Percentiles rank a stretch among this genome's conserved stretches.
Conservation (phyloP, 345 rosid genomes). For the Salix brachista region DNA sequence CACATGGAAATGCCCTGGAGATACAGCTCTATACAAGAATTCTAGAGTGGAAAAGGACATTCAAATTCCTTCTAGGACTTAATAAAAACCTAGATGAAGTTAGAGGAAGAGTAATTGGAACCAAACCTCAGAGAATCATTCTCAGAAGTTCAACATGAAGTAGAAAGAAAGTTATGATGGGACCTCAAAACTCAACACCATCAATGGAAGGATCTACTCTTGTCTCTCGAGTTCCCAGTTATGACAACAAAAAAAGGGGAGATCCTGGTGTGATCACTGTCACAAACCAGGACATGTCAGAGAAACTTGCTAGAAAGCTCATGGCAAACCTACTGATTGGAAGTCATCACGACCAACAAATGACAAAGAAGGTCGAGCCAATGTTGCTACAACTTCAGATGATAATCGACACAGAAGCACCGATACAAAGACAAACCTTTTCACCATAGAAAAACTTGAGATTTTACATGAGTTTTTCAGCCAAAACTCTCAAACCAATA, state of each 20-base stretch:
- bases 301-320: background rate
- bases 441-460: too few species aligned
- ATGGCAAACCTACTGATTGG: background rate
- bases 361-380: too few species aligned
- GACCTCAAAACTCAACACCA: background rate
- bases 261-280: background rate
- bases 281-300: background rate
- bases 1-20: background rate
- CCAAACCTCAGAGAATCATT: background rate
- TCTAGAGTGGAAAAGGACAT: background rate
- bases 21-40: background rate
- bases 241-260: background rate
- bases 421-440: too few species aligned
- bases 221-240: too few species aligned
- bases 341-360: too few species aligned
- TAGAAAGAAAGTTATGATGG: background rate
- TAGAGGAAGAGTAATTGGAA: background rate
- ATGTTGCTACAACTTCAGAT: too few species aligned
- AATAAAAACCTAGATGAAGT: background rate
- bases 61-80: background rate
- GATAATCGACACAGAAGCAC: too few species aligned
- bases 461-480: too few species aligned
- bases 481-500: too few species aligned
- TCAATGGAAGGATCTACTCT: background rate
- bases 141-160: background rate